Evolutionary conservation across 352 stramenopile species (phyloP), one percentile per base, ranked within the genome.

Genomic region (Phytophthora cryptogea): DNA sequence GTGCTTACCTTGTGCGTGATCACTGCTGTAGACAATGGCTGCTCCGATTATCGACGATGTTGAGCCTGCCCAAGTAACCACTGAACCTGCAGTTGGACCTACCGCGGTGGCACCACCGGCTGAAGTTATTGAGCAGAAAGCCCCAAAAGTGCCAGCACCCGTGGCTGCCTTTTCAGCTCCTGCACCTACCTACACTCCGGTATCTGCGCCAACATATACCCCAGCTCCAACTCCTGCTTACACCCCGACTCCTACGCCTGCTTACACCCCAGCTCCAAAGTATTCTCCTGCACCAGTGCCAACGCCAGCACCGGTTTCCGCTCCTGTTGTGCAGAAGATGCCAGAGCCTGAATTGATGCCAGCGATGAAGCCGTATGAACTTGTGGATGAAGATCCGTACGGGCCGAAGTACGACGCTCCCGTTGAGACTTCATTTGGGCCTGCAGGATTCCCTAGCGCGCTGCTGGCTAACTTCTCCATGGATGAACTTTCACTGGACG

Each of bases 391-490:
- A 4, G 67, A 76, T 44, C 58, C 54, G 33, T 72, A 45, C 47
- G 44, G 45, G 13, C 68, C 63, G 28, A 47, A 49, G 35, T 76
- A 73, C 17, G 59, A 67, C 0, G 23, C 52, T 16, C 14, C 54
- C 6, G 35, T 23, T 28, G 56, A 62, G 0, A 26, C 39, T 44
- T 40, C 58, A 17, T 61, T 54, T 41, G 63, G 45, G 8, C 54
- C 63, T 20, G 16, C 59, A 20, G 68, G 68, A 42, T 76, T 76
- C 35, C 68, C 68, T n/a, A 73, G 63, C 14, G 68, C 64, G 26
- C 57, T 76, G 20, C 50, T 72, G 50, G 68, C 70, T 37, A 80
- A 80, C 45, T 80, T 80, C 39, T 80, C 71, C 14, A 70, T 77
- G 71, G 71, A 80, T n/a, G 71, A 80, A 31, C 60, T 80, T 33